Conservation (phyloP, 164 flowering plant species). For the Vitis cinerea region DNA sequence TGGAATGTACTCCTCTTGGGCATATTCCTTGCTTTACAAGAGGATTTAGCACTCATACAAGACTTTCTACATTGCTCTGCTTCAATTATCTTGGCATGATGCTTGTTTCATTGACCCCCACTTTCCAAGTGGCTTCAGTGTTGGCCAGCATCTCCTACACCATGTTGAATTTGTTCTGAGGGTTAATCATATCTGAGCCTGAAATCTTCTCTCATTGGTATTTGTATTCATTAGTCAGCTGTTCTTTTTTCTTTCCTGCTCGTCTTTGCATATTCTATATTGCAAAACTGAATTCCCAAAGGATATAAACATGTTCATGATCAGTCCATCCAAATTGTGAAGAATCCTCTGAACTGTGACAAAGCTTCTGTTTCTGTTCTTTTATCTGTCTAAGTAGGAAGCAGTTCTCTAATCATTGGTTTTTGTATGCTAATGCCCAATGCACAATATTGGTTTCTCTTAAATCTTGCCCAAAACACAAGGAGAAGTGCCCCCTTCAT, state of each 20-base stretch:
- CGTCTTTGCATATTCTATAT: conserved; percentile 33
- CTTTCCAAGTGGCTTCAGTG: conserved; percentile 28
- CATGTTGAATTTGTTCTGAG: conserved; percentile 33
- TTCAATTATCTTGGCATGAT: conserved; percentile 47
- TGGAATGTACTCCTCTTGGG: conserved; percentile 61
- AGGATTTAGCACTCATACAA: conserved; percentile 36
- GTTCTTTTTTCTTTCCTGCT: conserved; percentile 30
- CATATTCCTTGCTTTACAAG: conserved; percentile 52
- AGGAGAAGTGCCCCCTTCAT: too few species aligned
- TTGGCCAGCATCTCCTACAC: conserved; percentile 27
- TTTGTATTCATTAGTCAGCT: neutral
- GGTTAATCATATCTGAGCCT: conserved; percentile 28
- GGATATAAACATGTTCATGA: conserved; percentile 17
- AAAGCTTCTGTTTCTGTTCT: neutral
- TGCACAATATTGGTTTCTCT: too few species aligned
- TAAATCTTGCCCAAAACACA: too few species aligned
- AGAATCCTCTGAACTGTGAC: too few species aligned
- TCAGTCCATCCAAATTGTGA: too few species aligned
- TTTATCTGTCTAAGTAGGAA: neutral
- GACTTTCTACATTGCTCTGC: conserved; percentile 30
- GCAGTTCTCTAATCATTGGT: too few species aligned
- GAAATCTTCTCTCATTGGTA: conserved; percentile 8
- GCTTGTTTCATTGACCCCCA: conserved; percentile 37
- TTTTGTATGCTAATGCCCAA: too few species aligned
- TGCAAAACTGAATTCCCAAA: conserved; percentile 37